Evolutionary conservation across 345 rosid species (phyloP), one percentile per base, ranked within the genome.

Genomic region (Cochlearia excelsa): DNA sequence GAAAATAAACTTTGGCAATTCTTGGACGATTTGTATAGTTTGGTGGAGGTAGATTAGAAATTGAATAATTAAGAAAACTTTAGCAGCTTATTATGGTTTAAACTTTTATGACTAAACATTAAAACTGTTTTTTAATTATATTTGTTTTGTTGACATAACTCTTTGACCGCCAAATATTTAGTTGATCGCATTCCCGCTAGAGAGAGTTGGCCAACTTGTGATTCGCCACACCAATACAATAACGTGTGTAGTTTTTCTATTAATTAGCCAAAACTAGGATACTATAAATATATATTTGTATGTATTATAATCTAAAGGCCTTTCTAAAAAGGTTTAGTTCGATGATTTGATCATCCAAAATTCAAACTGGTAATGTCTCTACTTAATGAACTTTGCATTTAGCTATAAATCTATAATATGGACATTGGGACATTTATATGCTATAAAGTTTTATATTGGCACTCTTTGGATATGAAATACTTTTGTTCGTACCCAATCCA

Each of bases 11-110:
- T 31, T 37, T 35, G 48, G 11, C 34, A 37, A 23, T 59, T 33
- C 9, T 23, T 2, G 40, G 45, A 54, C 57, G 62, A 43, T 53
- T 49, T 16, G 23, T 31, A 42, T 39, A 68, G 67, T 68, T 61
- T 68, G 67, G 67, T 55, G 67, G 44, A 28, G 60, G 66, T 61
- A 61, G 73, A 31, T 69, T 31, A 31, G 62, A 69, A 61, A 34
- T 11, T 31, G 37, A 31, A 34, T 34, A 16, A 4, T 39, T 40
- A 30, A 30, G 37, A 40, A 51, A 53, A 38, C 8, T 52, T 39
- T 3, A 52, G 60, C 9, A 28, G 28, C 9, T 42, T 5, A 42
- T 16, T 33, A 26, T 37, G 2, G 34, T 31, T n/a, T 50, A 16
- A 41, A 40, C 5, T 41, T 33, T 26, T 9, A 28, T n/a, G 10